phyloP scores from a whole-genome alignment of 1,139 yeast species.

The Hanseniaspora uvarum region DNA sequence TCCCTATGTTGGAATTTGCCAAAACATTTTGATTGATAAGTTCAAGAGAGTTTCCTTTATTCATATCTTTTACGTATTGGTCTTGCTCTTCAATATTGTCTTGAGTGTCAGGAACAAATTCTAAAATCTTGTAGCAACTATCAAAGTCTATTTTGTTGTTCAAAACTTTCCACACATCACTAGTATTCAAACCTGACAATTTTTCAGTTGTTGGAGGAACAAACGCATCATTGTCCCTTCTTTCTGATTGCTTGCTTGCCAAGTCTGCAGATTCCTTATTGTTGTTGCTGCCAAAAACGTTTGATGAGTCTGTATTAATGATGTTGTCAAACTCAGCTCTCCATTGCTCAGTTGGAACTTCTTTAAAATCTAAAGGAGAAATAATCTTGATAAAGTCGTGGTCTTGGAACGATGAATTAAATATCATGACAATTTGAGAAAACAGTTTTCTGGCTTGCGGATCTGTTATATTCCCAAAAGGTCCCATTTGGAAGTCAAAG shows the following conservation, averaged over 20 bases:
- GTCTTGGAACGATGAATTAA: slow-evolving; percentile 89
- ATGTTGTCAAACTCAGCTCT: slow-evolving; percentile 12
- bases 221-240: slow-evolving; percentile 8
- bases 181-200: slow-evolving; percentile 9
- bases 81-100: slow-evolving; percentile 11
- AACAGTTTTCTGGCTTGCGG: slow-evolving; percentile 78
- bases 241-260: background rate
- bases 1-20: background rate
- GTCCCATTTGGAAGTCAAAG: slow-evolving; percentile 40
- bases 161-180: slow-evolving; percentile 13
- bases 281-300: background rate
- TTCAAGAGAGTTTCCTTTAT: background rate
- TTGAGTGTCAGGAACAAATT: slow-evolving; percentile 9
- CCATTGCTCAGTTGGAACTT: slow-evolving; percentile 4
- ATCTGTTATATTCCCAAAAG: slow-evolving; percentile 86
- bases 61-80: slow-evolving; percentile 2
- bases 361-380: slow-evolving; percentile 15
- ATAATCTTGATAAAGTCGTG: slow-evolving; percentile 60
- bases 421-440: slow-evolving; percentile 79
- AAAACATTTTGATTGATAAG: background rate
- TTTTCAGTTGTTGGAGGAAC: slow-evolving; percentile 15
- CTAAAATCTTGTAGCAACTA: slow-evolving; percentile 13
- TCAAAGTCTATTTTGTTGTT: slow-evolving; percentile 12
- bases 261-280: background rate
- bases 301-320: slow-evolving; percentile 6